A percentile compares a stretch with the other conserved stretches of the same genome.
phyloP scores from a whole-genome alignment of 768 basidiomycete species.

The Exidia glandulosa region DNA sequence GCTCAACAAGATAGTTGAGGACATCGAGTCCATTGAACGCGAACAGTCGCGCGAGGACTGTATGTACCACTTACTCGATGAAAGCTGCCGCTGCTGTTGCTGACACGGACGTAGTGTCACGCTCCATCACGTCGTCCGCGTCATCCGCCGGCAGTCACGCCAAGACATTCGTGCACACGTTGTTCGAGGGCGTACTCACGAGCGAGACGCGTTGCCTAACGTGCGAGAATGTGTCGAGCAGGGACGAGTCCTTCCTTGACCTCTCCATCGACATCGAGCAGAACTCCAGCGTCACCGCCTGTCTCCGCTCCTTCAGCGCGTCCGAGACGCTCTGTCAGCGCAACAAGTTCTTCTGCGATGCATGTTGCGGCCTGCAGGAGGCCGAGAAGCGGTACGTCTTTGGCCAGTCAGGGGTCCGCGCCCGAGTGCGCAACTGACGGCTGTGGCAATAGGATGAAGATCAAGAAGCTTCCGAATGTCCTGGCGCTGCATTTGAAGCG shows the following conservation, averaged over 20 bases:
- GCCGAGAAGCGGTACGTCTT: slow-evolving; percentile 83
- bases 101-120: slow-evolving; percentile 35
- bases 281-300: slow-evolving; percentile 92
- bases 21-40: slow-evolving; percentile 49
- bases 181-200: slow-evolving; percentile 89
- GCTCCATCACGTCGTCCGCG: slow-evolving; percentile 27
- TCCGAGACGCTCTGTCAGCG: slow-evolving; percentile 97
- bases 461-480: slow-evolving; percentile 90
- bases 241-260: slow-evolving; percentile 95
- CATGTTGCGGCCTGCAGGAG: slow-evolving; percentile 93
- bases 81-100: slow-evolving; percentile 2
- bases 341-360: slow-evolving; percentile 98
- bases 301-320: slow-evolving; percentile 91
- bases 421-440: neutral
- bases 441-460: slow-evolving; percentile 72
- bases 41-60: slow-evolving; percentile 45
- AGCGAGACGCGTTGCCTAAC: slow-evolving; percentile 97
- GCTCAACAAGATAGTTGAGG: slow-evolving; percentile 87
- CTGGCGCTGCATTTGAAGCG: slow-evolving; percentile 94
- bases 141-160: slow-evolving; percentile 8
- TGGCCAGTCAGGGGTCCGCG: slow-evolving; percentile 8
- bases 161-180: slow-evolving; percentile 73
- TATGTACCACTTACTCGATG: slow-evolving; percentile 29
- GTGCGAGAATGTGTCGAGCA: slow-evolving; percentile 93
- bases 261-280: slow-evolving; percentile 99